Percentiles rank a stretch among this genome's conserved stretches.
Conservation (phyloP, 2,329 filamentous ascomycete species). For the Monosporascus sp. region DNA sequence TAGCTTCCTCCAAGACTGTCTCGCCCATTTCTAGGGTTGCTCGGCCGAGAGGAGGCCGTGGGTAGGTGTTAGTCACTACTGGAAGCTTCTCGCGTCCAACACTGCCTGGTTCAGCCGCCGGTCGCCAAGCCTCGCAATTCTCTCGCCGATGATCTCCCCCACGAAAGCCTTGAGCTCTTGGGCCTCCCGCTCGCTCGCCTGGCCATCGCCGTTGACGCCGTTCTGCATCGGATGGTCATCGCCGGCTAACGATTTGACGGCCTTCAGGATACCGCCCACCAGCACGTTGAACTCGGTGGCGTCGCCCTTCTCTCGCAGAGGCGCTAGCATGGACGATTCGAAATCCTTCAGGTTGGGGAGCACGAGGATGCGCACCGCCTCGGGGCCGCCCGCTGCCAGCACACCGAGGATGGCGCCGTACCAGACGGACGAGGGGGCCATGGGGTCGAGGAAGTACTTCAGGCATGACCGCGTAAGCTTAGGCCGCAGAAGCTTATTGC, state of each 20-base stretch:
- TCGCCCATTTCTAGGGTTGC: too few relatives aligned
- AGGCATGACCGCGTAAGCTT: slow-evolving; percentile 90
- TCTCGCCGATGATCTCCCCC: slow-evolving; percentile 48
- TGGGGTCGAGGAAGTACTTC: slow-evolving; percentile 84
- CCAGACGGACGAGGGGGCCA: slow-evolving; percentile 75
- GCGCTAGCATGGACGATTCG: slow-evolving; percentile 47
- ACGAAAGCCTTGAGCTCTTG: slow-evolving; percentile 49
- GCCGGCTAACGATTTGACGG: slow-evolving; percentile 40
- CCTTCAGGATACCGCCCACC: slow-evolving; percentile 51
- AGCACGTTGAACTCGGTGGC: slow-evolving; percentile 50
- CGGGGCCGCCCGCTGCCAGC: slow-evolving; percentile 65
- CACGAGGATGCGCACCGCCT: slow-evolving; percentile 52
- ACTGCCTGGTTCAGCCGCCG: slow-evolving; percentile 44
- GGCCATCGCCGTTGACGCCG: slow-evolving; percentile 35
- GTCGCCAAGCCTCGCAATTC: slow-evolving; percentile 41
- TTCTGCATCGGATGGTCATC: slow-evolving; percentile 30
- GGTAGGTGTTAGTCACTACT: slow-evolving; percentile 26
- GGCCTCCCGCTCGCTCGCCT: slow-evolving; percentile 31
- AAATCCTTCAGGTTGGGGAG: slow-evolving; percentile 52
- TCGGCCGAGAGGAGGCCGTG: not conserved
- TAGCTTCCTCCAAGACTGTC: too few relatives aligned
- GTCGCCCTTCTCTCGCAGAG: slow-evolving; percentile 47
- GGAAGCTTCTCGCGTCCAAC: slow-evolving; percentile 50
- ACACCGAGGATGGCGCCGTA: slow-evolving; percentile 85
- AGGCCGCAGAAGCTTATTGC: slow-evolving; percentile 76